These are phyloP conservation scores for Mimosa pudica DNA, from an alignment of 306 rosid species.

Conservation along the genomic window DNA sequence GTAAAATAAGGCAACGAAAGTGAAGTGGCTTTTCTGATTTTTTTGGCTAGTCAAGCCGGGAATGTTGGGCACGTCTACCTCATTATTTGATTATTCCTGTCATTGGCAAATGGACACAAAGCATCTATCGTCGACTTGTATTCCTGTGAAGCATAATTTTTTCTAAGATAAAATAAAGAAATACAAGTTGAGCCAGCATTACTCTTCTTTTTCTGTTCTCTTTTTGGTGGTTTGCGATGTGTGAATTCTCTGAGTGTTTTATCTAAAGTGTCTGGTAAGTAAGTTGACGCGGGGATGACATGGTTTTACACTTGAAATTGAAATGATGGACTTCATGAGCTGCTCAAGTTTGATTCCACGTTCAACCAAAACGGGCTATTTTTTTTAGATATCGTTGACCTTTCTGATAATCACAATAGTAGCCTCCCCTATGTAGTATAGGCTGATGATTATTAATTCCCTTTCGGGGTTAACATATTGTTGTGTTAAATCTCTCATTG, in stretches of 20 bases:
- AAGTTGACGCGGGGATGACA: neutral
- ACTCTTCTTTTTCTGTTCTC: neutral
- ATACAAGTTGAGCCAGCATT: neutral
- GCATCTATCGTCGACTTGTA: neutral
- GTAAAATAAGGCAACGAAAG: neutral
- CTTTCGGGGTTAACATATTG: no score
- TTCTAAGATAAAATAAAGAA: no score
- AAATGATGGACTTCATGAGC: neutral
- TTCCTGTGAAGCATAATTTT: neutral
- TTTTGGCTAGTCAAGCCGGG: neutral
- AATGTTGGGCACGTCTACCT: neutral
- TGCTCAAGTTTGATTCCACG: neutral
- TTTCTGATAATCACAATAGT: neutral
- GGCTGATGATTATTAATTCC: no score
- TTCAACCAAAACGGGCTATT: neutral
- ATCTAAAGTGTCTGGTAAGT: no score
- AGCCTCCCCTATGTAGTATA: neutral
- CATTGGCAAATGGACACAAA: neutral
- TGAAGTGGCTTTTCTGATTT: neutral
- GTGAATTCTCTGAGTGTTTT: neutral
- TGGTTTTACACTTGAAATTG: neutral
- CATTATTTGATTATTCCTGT: neutral
- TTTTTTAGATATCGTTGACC: neutral
- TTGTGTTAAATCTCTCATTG: no score
- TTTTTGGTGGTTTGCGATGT: neutral